Evolutionary conservation across 805 yeast genomes (phyloP), one percentile per base, ranked within the genome.

Genomic region (Scheffersomyces ergatensis): DNA sequence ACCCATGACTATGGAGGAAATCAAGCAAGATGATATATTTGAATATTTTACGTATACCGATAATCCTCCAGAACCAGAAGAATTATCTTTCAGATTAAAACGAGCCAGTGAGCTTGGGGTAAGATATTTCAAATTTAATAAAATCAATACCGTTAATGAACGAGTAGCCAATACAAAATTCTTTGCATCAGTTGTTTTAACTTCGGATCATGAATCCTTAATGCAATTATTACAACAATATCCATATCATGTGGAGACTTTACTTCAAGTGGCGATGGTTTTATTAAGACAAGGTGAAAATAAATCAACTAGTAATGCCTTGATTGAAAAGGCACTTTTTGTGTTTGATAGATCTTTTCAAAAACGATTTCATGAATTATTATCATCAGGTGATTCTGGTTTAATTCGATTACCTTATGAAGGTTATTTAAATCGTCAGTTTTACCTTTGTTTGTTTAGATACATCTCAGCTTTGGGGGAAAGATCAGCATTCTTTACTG

Each of bases 171-270:
- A 63, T 47, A 72, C 80, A 3, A 56, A 63, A 40, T 85, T 84
- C 52, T 84, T 77, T 54, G 70, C 84, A 5, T 76, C 85, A 4
- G 83, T 82, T 12, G 83, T 81, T 4, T 61, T 83, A 45, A 77
- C 80, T n/a, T 89, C 93, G 0, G 90, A 89, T 54, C 90, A 86
- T 39, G 92, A 88, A 45, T 73, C 83, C 0, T 61, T 89, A 39
- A 75, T 86, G 46, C 67, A 66, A 20, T 62, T 82, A 34, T 68
- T 85, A 16, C 78, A 78, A 39, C 71, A 69, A 50, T 64, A 68
- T 46, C 95, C 95, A 2, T 89, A 88, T 54, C 90, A 85, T 52
- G 78, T 80, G 3, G 88, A 84, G 43, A 82, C 92, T 0, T 67
- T 89, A n/a, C 63, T 89, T 33, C 95, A 88, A 60, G 85, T 83